These are phyloP conservation scores for Moniliophthora roreri DNA, from an alignment of 1,284 basidiomycete genomes.

Conservation along the genomic window DNA sequence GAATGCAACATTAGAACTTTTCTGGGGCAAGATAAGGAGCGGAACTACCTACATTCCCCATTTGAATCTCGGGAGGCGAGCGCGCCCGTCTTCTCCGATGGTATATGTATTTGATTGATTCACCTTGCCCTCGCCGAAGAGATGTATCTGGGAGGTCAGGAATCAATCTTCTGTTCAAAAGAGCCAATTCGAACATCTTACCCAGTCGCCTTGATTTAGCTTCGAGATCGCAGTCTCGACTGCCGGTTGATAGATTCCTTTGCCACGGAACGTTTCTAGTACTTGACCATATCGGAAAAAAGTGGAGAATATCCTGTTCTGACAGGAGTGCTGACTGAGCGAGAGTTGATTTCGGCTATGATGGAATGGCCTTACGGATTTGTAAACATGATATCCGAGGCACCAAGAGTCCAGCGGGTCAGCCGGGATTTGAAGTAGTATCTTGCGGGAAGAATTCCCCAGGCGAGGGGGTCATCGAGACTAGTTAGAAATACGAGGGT, in stretches of 20 bases:
- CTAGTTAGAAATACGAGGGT: conserved; percentile 33
- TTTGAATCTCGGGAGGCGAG: conserved; percentile 79
- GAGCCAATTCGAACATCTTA: conserved; percentile 34
- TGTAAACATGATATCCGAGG: conserved; percentile 95
- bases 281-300: conserved; percentile 94
- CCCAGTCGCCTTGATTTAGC: conserved; percentile 85
- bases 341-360: conserved; percentile 12
- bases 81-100: conserved; percentile 32
- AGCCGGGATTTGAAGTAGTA: conserved; percentile 61
- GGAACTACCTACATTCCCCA: conserved; percentile 85
- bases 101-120: conserved; percentile 70
- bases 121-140: conserved; percentile 93
- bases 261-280: conserved; percentile 88
- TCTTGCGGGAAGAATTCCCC: conserved; percentile 75
- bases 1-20: conserved; percentile 10
- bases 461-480: conserved; percentile 77
- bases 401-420: conserved; percentile 85
- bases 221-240: conserved; percentile 81
- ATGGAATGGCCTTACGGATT: conserved; percentile 65
- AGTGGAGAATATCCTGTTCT: conserved; percentile 68
- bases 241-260: conserved; percentile 88
- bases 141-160: conserved; percentile 69
- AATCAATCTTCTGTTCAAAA: conserved; percentile 6
- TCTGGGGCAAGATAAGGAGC: conserved; percentile 3
- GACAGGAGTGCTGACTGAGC: conserved; percentile 9